Evolutionary conservation across 2,329 filamentous ascomycete species (phyloP), one percentile per base, ranked within the genome.

Genomic region (Pseudocercospora ulei): DNA sequence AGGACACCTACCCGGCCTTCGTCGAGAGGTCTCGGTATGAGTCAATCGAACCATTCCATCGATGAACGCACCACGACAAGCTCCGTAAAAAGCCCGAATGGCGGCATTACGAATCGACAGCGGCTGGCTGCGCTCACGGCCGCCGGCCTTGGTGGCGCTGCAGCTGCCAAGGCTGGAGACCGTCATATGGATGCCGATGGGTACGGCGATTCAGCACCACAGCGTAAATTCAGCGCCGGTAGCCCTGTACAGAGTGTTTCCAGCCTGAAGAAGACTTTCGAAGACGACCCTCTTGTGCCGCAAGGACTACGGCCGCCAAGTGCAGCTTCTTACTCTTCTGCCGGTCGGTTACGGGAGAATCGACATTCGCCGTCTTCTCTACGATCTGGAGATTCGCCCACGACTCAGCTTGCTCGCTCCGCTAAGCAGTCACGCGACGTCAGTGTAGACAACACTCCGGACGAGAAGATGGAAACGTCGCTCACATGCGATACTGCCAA

Each of bases 171-270:
- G 79, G 82, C 47, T 72, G 78, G 51, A 71, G 75, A 80, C 50
- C 72, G 75, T 36, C 43, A 51, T 25, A 49, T 56, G 14, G 52
- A 58, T 40, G 52, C 50, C 11, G 56, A 58, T 39, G 55, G 52
- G 2, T 58, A 60, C 40, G 56, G 54, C n/a, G 39, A 47, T 6
- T 25, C 24, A 13, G 43, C 39, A 5, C 36, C 37, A 5, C 46
- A 44, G 11, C 52, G 51, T 9, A 49, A 50, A 13, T 43, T 54
- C 22, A 43, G 51, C 41, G 38, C 22, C 12, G 41, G 41, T 33
- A 95, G 87, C 56, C 88, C 88, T 0, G 87, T 93, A 43, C 87
- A 90, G 51, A 95, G 87, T 53, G 83, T 94, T 9, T 88, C 85
- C 7, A 90, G 87, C 46, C 43, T 59, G 18, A 55, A 53, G 29